Conservation (phyloP, 192 early-diverging fungal species). For the Backusella liffmaniae region DNA sequence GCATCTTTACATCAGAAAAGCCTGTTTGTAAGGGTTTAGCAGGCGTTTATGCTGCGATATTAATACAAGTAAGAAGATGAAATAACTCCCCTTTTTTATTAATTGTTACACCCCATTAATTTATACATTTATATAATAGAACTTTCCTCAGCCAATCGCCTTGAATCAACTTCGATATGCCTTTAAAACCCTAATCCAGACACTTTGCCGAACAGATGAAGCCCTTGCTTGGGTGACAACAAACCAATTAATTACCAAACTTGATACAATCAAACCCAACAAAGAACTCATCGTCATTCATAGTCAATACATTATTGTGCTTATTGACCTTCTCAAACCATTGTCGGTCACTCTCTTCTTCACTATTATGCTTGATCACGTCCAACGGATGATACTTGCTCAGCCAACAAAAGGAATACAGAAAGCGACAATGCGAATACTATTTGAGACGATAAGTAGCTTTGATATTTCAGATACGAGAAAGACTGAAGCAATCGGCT, state of each 20-base stretch:
- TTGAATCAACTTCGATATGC: conserved; percentile 44
- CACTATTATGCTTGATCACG: conserved; percentile 13
- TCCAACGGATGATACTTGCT: conserved; percentile 11
- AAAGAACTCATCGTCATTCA: neutral
- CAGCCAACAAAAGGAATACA: conserved; percentile 5
- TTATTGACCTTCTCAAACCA: conserved; percentile 33
- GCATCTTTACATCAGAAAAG: conserved; percentile 46
- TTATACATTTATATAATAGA: conserved; percentile 18
- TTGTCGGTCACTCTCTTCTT: conserved; percentile 32
- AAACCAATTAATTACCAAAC: conserved; percentile 38
- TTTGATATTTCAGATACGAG: conserved; percentile 37
- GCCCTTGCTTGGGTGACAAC: conserved; percentile 50
- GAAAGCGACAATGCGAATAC: conserved; percentile 24
- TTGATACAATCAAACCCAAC: conserved; percentile 22
- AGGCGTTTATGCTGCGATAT: conserved; percentile 42
- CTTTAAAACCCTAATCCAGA: conserved; percentile 46
- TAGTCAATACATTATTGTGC: conserved; percentile 17
- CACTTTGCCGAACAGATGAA: conserved; percentile 47
- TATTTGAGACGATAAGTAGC: conserved; percentile 37
- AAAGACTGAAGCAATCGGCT: conserved; percentile 30
- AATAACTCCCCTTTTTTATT: neutral
- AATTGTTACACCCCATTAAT: neutral
- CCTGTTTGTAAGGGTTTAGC: conserved; percentile 40
- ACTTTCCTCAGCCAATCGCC: conserved; percentile 42
- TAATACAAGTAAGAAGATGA: conserved; percentile 36